A percentile compares a stretch with the other conserved stretches of the same genome.
These are phyloP conservation scores for Pseudovirgaria hyperparasitica DNA, from an alignment of 2,329 filamentous ascomycete genomes.

Conservation along the genomic window DNA sequence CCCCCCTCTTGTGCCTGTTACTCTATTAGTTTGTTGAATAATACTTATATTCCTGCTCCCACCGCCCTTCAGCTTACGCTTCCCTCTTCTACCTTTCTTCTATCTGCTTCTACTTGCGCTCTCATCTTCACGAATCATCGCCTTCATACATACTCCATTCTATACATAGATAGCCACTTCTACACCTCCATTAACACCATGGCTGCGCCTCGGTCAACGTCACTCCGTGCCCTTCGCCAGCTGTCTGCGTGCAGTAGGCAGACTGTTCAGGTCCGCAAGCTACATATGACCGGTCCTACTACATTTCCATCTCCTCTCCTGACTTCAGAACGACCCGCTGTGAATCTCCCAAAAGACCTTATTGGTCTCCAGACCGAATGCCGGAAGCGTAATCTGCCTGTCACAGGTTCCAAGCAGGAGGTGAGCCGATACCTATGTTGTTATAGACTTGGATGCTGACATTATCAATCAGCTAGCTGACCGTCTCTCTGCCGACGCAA, in stretches of 20 bases:
- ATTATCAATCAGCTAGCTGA: conserved; percentile 30
- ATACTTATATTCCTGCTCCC: too few species aligned
- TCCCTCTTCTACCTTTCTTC: too few species aligned
- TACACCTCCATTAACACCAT: conserved; percentile 13
- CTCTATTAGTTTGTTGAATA: too few species aligned
- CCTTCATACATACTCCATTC: too few species aligned
- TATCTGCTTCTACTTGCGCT: too few species aligned
- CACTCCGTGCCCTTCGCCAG: conserved; percentile 29
- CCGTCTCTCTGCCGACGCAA: conserved; percentile 40
- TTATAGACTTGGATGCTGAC: not conserved
- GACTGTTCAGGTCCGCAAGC: conserved; percentile 28
- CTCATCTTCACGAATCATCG: too few species aligned
- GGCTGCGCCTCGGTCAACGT: conserved; percentile 30
- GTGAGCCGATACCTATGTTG: conserved; percentile 17
- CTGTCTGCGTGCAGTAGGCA: conserved; percentile 23
- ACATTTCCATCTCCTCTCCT: conserved; percentile 39
- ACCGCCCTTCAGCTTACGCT: too few species aligned
- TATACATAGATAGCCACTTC: too few species aligned
- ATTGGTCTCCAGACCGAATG: conserved; percentile 39
- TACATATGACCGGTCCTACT: conserved; percentile 49
- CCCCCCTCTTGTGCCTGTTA: too few species aligned
- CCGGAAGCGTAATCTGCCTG: conserved; percentile 34
- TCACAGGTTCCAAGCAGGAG: conserved; percentile 36
- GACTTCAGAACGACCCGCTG: conserved; percentile 37
- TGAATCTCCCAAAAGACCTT: conserved; percentile 38